Conservation (phyloP, 2,329 filamentous ascomycete genomes). For the Penicillium sp. region DNA sequence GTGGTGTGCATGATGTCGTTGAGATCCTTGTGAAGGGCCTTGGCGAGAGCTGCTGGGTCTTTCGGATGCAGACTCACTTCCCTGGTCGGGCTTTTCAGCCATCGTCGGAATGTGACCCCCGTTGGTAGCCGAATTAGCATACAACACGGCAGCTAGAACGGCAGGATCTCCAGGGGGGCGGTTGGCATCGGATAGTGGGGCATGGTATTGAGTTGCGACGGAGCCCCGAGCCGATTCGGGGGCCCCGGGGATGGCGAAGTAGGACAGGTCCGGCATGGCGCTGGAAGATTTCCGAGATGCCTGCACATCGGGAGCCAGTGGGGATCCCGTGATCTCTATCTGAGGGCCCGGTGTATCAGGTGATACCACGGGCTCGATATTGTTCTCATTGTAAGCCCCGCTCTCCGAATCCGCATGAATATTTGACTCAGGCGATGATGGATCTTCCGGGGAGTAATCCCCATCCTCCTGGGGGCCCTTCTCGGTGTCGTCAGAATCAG, state of each 20-base stretch:
- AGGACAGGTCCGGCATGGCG: slow-evolving; percentile 33
- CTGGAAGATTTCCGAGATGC: slow-evolving; percentile 37
- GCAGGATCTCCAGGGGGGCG: slow-evolving; percentile 29
- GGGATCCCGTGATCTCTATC: slow-evolving; percentile 39
- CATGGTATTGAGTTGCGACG: slow-evolving; percentile 19
- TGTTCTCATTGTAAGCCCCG: slow-evolving; percentile 37
- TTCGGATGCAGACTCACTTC: slow-evolving; percentile 25
- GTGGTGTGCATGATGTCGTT: slow-evolving; percentile 36
- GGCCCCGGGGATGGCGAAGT: slow-evolving; percentile 28
- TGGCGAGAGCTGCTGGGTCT: slow-evolving; percentile 36
- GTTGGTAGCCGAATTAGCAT: slow-evolving; percentile 27
- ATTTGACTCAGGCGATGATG: slow-evolving; percentile 19
- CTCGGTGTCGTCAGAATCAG: slow-evolving; percentile 11
- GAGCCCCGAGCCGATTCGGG: slow-evolving; percentile 19
- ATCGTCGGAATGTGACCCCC: slow-evolving; percentile 16
- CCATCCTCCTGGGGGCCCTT: slow-evolving; percentile 13
- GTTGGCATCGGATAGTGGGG: slow-evolving; percentile 19
- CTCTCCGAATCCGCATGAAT: slow-evolving; percentile 14
- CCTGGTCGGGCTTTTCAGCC: slow-evolving; percentile 9
- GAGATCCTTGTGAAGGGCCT: slow-evolving; percentile 20
- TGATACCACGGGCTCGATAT: slow-evolving; percentile 38
- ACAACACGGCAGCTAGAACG: slow-evolving; percentile 33
- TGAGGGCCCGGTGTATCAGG: slow-evolving; percentile 40
- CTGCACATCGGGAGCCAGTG: slow-evolving; percentile 24
- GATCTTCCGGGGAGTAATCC: slow-evolving; percentile 13